Percentiles rank a stretch among this genome's conserved stretches.
Conservation (phyloP, 2,329 filamentous ascomycete species). For the Scytalidium sp. region DNA sequence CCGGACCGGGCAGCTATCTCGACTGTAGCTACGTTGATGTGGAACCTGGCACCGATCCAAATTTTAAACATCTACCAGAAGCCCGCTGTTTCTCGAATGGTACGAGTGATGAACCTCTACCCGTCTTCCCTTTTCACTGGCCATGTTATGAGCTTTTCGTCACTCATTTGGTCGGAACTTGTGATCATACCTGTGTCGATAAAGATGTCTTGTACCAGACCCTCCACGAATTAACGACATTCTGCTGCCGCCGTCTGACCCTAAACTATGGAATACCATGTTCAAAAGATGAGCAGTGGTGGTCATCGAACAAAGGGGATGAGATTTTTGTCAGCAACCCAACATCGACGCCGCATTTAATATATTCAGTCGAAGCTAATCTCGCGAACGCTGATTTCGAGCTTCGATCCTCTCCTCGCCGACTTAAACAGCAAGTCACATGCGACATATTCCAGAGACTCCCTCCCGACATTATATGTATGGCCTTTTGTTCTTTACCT, state of each 20-base stretch:
- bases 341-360: not conserved
- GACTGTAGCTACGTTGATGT: conserved; percentile 2
- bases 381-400: conserved; percentile 3
- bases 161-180: conserved; percentile 1
- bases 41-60: conserved; percentile 3
- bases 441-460: conserved; percentile 5
- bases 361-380: not conserved
- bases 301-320: not conserved
- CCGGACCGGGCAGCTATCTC: conserved; percentile 1
- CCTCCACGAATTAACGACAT: conserved; percentile 2
- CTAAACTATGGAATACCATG: conserved; percentile 1
- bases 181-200: not conserved
- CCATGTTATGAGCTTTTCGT: conserved; percentile 5
- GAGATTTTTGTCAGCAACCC: conserved; percentile 4
- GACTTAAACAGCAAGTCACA: conserved; percentile 1
- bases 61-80: not conserved
- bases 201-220: conserved; percentile 1
- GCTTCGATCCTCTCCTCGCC: not conserved
- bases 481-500: conserved; percentile 3
- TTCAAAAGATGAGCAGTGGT: conserved; percentile 1
- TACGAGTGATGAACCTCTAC: not conserved
- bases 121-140: conserved; percentile 10
- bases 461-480: conserved; percentile 5
- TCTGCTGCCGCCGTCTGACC: not conserved
- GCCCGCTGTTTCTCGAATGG: not conserved